Conservation (phyloP, 2,329 filamentous ascomycete species). For the Berkeleyomyces rouxiae region DNA sequence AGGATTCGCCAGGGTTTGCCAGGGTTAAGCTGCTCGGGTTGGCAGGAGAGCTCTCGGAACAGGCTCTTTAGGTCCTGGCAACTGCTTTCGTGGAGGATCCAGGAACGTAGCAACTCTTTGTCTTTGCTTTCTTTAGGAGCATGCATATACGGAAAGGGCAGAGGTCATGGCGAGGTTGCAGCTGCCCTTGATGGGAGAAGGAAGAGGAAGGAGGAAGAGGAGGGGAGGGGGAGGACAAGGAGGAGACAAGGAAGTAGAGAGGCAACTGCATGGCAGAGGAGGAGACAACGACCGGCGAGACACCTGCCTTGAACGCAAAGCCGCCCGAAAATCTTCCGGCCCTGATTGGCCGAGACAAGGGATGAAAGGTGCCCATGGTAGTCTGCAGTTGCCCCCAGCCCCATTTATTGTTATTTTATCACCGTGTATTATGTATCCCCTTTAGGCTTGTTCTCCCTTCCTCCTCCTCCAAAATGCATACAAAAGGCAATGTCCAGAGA, state of each 20-base stretch:
- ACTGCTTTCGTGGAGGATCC: not conserved
- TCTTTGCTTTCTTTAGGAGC: not conserved
- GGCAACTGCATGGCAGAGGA: not conserved
- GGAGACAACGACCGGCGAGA: too few relatives aligned
- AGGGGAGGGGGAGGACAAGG: not conserved
- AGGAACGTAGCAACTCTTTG: not conserved
- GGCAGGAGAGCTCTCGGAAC: not conserved
- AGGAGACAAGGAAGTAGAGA: not conserved
- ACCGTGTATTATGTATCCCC: not conserved
- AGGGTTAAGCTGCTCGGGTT: not conserved
- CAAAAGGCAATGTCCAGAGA: not conserved
- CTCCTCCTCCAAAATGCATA: not conserved
- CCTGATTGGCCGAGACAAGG: too few relatives aligned
- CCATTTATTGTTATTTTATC: not conserved
- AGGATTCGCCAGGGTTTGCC: not conserved
- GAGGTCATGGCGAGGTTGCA: not conserved
- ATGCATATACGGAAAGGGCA: not conserved
- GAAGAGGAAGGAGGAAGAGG: not conserved
- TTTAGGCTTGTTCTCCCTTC: not conserved
- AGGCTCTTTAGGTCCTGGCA: not conserved
- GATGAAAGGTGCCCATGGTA: too few relatives aligned
- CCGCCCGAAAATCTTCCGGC: too few relatives aligned
- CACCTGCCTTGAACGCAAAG: too few relatives aligned
- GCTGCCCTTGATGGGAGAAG: not conserved
- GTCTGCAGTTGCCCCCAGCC: too few relatives aligned